A percentile compares a stretch with the other conserved stretches of the same genome.
Conservation (phyloP, 331 rosid species). For the Quercus lobata region DNA sequence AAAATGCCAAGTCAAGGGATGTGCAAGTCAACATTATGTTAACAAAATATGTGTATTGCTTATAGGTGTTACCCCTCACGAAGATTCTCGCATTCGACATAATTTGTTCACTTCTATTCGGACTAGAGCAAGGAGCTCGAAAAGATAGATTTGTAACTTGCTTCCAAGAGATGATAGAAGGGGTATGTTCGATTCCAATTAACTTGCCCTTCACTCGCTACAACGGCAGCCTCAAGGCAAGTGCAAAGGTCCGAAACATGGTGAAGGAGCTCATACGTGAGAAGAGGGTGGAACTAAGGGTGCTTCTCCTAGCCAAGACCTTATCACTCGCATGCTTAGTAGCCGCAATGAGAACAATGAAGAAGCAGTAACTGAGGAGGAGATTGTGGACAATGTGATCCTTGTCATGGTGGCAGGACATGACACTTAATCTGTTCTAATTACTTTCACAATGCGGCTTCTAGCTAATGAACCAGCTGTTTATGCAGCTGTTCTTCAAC, state of each 20-base stretch:
- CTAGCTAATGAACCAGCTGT: constrained; percentile 34
- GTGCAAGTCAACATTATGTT: neutral
- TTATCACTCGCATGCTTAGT: constrained; percentile 41
- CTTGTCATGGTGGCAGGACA: constrained; percentile 40
- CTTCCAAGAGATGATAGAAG: constrained; percentile 24
- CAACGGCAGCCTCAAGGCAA: constrained; percentile 50
- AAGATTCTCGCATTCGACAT: constrained; percentile 70
- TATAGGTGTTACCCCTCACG: constrained; percentile 64
- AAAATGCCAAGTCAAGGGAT: no score
- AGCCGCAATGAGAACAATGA: constrained; percentile 6
- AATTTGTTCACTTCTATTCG: constrained; percentile 56
- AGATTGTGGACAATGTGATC: constrained; percentile 35
- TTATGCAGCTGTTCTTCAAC: constrained; percentile 37
- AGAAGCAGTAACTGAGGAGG: constrained; percentile 27
- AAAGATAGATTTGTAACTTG: constrained; percentile 19
- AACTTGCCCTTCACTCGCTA: constrained; percentile 53
- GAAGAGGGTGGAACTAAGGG: constrained; percentile 28
- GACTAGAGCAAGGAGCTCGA: constrained; percentile 47
- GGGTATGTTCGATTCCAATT: constrained; percentile 33
- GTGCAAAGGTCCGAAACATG: constrained; percentile 42
- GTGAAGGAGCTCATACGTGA: constrained; percentile 33
- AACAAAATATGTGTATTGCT: neutral
- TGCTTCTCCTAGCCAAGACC: constrained; percentile 35
- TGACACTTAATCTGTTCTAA: constrained; percentile 37
- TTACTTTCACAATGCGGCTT: constrained; percentile 32